Evolutionary conservation across 179 eudicot species (phyloP).

Genomic region (Sideroxylon spinosum): DNA sequence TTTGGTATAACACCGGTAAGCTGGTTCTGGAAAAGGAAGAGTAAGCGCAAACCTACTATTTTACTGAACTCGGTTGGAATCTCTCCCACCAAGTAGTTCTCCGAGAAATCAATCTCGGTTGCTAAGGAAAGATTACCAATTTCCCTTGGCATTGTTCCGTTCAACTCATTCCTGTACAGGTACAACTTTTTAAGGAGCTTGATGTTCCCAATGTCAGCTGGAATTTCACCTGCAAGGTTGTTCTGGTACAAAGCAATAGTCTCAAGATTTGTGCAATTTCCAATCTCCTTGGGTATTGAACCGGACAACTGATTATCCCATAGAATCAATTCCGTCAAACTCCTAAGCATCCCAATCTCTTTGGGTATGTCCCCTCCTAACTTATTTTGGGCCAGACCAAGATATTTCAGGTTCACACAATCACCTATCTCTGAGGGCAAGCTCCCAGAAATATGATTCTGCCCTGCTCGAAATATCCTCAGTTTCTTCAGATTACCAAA

Average conservation of each 20-base stretch:
- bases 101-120: constrained; percentile 71
- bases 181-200: constrained; percentile 41
- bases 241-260: constrained; percentile 78
- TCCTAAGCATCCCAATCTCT: constrained; percentile 62
- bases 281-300: constrained; percentile 67
- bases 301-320: constrained; percentile 75
- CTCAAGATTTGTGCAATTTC: constrained; percentile 59
- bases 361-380: constrained; percentile 60
- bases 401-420: constrained; percentile 49
- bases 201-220: constrained; percentile 62
- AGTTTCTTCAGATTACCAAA: constrained; percentile 56
- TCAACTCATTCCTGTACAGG: constrained; percentile 65
- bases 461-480: constrained; percentile 69
- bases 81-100: constrained; percentile 60
- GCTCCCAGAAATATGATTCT: constrained; percentile 62
- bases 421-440: constrained; percentile 65
- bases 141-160: constrained; percentile 74
- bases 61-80: constrained; percentile 62
- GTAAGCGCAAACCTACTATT: constrained; percentile 48
- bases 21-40: constrained; percentile 65
- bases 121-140: constrained; percentile 67
- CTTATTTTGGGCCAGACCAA: constrained; percentile 80
- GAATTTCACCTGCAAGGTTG: constrained; percentile 64
- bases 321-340: constrained; percentile 57
- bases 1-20: constrained; percentile 66